phyloP scores from a whole-genome alignment of 2,329 filamentous ascomycete genomes.

The Venturia oleaginea region DNA sequence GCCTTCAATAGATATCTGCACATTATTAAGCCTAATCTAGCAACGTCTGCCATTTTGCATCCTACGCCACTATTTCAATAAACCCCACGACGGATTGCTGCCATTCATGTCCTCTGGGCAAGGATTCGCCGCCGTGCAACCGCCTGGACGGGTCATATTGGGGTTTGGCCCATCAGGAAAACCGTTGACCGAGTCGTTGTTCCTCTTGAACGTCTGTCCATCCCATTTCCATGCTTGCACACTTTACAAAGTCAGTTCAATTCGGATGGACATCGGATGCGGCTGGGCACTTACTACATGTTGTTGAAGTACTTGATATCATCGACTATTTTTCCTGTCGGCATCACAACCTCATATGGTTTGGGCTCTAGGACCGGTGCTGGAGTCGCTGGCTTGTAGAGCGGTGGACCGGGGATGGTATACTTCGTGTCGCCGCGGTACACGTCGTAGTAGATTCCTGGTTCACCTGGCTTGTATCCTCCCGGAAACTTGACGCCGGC shows the following conservation, averaged over 20 bases:
- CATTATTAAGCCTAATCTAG: neutral
- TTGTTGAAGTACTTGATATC: conserved; percentile 14
- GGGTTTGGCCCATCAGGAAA: conserved; percentile 3
- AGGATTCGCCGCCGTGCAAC: neutral
- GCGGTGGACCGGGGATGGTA: conserved; percentile 25
- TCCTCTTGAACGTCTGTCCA: conserved; percentile 10
- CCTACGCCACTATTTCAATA: neutral
- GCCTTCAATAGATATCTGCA: neutral
- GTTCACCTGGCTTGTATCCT: conserved; percentile 33
- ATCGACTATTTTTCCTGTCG: conserved; percentile 3
- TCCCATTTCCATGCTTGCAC: conserved; percentile 11
- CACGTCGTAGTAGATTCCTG: conserved; percentile 34
- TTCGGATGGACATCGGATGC: neutral
- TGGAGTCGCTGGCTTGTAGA: conserved; percentile 6
- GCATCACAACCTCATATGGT: conserved; percentile 11
- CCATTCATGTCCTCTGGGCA: conserved; percentile 9
- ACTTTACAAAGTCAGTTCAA: neutral
- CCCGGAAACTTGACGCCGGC: conserved; percentile 27
- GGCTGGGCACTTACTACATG: conserved; percentile 5
- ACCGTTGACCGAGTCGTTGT: neutral
- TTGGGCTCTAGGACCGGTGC: conserved; percentile 3
- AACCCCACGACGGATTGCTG: neutral
- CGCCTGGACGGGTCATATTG: neutral
- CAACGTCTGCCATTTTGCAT: too few species aligned
- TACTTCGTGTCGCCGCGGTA: conserved; percentile 25